Evolutionary conservation across 2,329 filamentous ascomycete genomes (phyloP), one percentile per base, ranked within the genome.

Genomic region (Cryphonectria carpinicola): DNA sequence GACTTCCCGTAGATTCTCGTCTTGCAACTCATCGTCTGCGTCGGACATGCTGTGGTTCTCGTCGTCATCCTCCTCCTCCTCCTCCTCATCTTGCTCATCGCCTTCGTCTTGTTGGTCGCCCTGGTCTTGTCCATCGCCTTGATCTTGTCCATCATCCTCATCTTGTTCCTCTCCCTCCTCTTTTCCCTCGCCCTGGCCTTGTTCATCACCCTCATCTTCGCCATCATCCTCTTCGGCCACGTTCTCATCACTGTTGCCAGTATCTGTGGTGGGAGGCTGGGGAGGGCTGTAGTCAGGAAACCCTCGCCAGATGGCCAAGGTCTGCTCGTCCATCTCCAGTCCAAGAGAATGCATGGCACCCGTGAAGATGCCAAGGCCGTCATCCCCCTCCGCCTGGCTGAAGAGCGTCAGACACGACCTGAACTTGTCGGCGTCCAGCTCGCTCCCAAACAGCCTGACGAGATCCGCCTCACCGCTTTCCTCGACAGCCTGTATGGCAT

Each of bases 351-450:
- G 7, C 3, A 14, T 5, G 32, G 35, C 60, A 11, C 1, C 13
- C 37, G 7, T 13, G 35, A 41, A 62, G 22, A 62, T 41, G 60
- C 19, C 32, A 39, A 39, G 37, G 28, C 17, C 58, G 8, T 41
- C 32, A 22, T 35, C 54, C 14, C 14, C 35, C 32, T 62, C 60
- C 4, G 60, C 60, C 25, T 35, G 60, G 37, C 35, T 62, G 39
- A 71, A 71, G 10, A 71, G 67, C n/a, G 70, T 66, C 56, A 71
- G 65, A 1, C 65, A 71, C 1, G 66, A 66, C 11, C 22, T 61
- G 37, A 71, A 69, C 13, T 65, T 66, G 1, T 25, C 19, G 2
- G 13, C 54, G n/a, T 71, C 62, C 0, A 61, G 11, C 3, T 60
- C 13, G 3, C 14, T 28, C 1, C 66, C 72, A 22, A 69, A 66